Conservation (phyloP, 2,329 filamentous ascomycete genomes). For the Triangularia verruculosa region DNA sequence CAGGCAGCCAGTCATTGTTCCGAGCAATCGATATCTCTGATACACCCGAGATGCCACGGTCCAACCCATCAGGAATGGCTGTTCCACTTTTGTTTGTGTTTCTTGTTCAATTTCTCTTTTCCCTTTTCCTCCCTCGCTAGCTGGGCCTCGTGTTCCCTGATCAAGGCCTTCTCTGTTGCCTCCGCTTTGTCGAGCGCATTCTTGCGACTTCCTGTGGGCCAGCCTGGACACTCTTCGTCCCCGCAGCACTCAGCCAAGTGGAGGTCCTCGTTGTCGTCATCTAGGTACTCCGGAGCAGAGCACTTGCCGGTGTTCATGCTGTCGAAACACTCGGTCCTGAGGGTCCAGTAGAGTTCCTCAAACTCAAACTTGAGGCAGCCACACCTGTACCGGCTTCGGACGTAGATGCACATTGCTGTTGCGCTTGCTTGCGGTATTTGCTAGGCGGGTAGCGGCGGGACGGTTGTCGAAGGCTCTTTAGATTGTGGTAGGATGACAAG, state of each 20-base stretch:
- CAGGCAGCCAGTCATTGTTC: background rate
- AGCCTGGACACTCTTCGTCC: background rate
- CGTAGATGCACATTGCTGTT: background rate
- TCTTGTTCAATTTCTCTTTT: background rate
- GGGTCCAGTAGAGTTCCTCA: background rate
- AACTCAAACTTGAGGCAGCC: background rate
- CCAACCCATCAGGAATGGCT: background rate
- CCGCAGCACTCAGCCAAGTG: background rate
- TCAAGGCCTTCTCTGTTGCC: background rate
- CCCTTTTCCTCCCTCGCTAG: too few relatives aligned
- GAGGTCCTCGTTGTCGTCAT: background rate
- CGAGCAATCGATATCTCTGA: too few relatives aligned
- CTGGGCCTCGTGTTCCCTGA: background rate
- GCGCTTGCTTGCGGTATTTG: background rate
- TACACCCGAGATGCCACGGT: background rate
- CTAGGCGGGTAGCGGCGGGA: background rate
- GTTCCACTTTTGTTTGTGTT: background rate
- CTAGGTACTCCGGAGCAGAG: background rate
- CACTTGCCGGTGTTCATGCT: background rate
- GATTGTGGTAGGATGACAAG: background rate
- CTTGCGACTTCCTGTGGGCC: background rate
- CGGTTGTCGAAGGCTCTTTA: background rate
- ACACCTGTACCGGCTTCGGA: background rate
- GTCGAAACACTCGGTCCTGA: background rate
- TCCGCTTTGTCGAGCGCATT: background rate